Base-by-base conservation (phyloP, 83 land plant genomes). In the Picea abies region DNA sequence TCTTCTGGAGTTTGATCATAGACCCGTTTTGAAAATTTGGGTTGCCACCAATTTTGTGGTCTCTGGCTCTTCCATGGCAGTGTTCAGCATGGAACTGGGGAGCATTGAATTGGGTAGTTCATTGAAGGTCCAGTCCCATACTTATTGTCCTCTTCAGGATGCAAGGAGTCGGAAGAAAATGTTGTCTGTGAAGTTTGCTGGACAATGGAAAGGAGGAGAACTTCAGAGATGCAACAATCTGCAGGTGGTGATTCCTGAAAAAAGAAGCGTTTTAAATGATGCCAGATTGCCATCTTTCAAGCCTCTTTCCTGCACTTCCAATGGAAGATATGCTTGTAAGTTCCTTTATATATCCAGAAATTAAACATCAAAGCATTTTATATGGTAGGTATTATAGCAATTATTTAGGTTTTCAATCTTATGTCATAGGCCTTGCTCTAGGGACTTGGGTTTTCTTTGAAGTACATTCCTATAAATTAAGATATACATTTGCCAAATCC, bases 241-340 rank as follows among this genome's bases (percentile, higher is more conserved):
- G 56, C 52, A 72, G 4, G 0, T 72, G 76, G 25, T 72, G 76
- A 56, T 72, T 69, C 73, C 73, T 35, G 44, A 5, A 23, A 72
- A 39, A 71, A 71, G 9, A 19, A 39, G 49, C 6, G 25, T 71
- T 17, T 71, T 22, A 72, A 72, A 72, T n/a, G 76, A n/a, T n/a
- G 56, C 23, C 11, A 39, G 76, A 44, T 72, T 72, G 49, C 52
- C 76, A 56, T 72, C 76, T 8, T 44, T 72, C 44, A 11, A 41
- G 76, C 76, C 56, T 37, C 76, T 72, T 11, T 72, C 76, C 20
- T 72, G 76, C 25, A 41, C 76, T 41, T 41, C 44, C 11, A 44
- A 72, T 44, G 56, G 76, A 41, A 49, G 76, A 72, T 72, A 72
- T 72, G 76, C 52, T 41, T 44, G 76, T 72, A 41, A 72, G 56